Evolutionary conservation across 2,329 filamentous ascomycete species (phyloP).

Genomic region (Aspergillus transmontanensis): DNA sequence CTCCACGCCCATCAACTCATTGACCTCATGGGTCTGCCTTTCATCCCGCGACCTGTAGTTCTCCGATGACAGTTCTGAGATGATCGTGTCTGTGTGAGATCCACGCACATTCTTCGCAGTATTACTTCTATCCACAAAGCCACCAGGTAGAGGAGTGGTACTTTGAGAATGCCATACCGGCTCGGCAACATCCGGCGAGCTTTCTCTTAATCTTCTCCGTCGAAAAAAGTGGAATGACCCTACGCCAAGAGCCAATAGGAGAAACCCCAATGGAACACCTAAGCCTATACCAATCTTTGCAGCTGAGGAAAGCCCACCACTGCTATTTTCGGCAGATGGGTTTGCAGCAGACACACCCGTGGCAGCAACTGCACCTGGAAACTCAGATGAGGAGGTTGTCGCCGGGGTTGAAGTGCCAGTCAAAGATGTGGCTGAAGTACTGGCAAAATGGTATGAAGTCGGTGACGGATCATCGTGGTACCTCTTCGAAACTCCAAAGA

Average conservation of each 20-base stretch:
- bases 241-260: not conserved
- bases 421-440: not conserved
- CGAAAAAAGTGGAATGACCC: not conserved
- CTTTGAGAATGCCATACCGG: not conserved
- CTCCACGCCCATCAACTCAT: constrained; percentile 6
- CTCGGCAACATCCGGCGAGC: not conserved
- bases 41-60: not conserved
- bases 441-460: constrained; percentile 5
- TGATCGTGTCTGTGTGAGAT: constrained; percentile 1
- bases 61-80: constrained; percentile 7
- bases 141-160: not conserved
- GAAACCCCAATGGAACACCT: constrained; percentile 5
- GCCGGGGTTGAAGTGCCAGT: not conserved
- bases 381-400: not conserved
- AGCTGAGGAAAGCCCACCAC: not conserved
- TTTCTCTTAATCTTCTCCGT: not conserved
- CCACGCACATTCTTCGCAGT: not conserved
- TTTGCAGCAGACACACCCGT: not conserved
- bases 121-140: not conserved
- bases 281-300: constrained; percentile 9
- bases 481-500: constrained; percentile 7
- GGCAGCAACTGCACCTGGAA: not conserved
- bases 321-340: not conserved
- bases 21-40: not conserved
- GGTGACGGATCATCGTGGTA: constrained; percentile 7